Conservation (phyloP, 768 basidiomycete species). For the Boletus rubroflammeus region DNA sequence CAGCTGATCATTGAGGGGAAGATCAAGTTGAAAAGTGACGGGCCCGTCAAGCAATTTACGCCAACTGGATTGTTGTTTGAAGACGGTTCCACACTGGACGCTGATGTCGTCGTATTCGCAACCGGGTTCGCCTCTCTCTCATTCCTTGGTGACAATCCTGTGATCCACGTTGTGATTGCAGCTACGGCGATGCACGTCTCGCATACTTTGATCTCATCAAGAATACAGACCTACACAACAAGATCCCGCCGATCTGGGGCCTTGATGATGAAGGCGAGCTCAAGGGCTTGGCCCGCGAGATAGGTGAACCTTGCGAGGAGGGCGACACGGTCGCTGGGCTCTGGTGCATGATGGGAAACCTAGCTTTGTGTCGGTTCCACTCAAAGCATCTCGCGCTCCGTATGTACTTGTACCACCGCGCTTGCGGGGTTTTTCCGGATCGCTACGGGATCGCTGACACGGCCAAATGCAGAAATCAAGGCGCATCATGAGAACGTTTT, state of each 20-base stretch:
- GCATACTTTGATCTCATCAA: constrained; percentile 21
- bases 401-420: constrained; percentile 33
- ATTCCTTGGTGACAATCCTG: not conserved
- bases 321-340: constrained; percentile 27
- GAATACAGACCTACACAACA: constrained; percentile 14
- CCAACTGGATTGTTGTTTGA: constrained; percentile 22
- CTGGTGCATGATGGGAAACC: constrained; percentile 63
- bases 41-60: constrained; percentile 33
- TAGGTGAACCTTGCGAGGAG: constrained; percentile 37
- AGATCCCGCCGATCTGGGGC: constrained; percentile 29
- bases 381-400: constrained; percentile 65
- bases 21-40: constrained; percentile 40
- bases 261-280: constrained; percentile 32
- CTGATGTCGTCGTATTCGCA: constrained; percentile 39
- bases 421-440: not conserved
- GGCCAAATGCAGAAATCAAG: constrained; percentile 54
- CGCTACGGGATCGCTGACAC: not conserved
- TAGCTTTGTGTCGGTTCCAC: constrained; percentile 61
- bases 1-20: constrained; percentile 43
- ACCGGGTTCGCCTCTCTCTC: constrained; percentile 24
- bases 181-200: constrained; percentile 19
- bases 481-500: constrained; percentile 54
- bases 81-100: constrained; percentile 37
- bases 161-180: not conserved
- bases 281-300: constrained; percentile 37